Percentiles rank a stretch among this genome's conserved stretches.
Evolutionary conservation across 2,329 filamentous ascomycete genomes (phyloP).

Genomic region (Mycosphaerelloides madeirae): DNA sequence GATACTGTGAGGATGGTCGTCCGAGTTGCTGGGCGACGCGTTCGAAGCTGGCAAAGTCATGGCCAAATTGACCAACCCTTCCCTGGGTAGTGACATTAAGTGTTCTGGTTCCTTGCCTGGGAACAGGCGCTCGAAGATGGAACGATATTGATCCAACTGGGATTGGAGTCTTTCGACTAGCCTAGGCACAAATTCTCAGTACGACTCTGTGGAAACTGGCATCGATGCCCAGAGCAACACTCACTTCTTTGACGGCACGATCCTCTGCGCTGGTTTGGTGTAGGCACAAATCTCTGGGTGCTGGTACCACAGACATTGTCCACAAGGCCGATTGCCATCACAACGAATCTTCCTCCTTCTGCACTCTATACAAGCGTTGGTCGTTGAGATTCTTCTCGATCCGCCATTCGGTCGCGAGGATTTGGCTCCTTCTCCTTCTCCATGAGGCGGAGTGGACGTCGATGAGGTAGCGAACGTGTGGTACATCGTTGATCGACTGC

Average conservation of each 20-base stretch:
- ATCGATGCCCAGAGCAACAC: constrained; percentile 25
- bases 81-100: constrained; percentile 37
- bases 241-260: constrained; percentile 74
- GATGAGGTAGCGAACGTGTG: constrained; percentile 40
- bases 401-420: constrained; percentile 31
- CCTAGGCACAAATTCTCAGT: constrained; percentile 23
- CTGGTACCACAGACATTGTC: constrained; percentile 76
- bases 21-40: constrained; percentile 28
- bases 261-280: constrained; percentile 71
- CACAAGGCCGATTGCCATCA: constrained; percentile 75
- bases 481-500: constrained; percentile 34
- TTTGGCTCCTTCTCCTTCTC: constrained; percentile 35
- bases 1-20: constrained; percentile 2
- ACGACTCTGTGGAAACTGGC: not conserved
- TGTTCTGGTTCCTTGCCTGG: constrained; percentile 40
- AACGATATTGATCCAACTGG: constrained; percentile 45
- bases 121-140: constrained; percentile 41
- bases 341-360: constrained; percentile 79
- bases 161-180: constrained; percentile 51
- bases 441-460: constrained; percentile 27
- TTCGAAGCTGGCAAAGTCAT: constrained; percentile 38
- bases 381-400: constrained; percentile 44
- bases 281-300: constrained; percentile 76
- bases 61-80: constrained; percentile 44
- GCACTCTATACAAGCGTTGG: constrained; percentile 68